These are phyloP conservation scores for Dendrothele bispora DNA, from an alignment of 768 basidiomycete genomes.

Conservation along the genomic window DNA sequence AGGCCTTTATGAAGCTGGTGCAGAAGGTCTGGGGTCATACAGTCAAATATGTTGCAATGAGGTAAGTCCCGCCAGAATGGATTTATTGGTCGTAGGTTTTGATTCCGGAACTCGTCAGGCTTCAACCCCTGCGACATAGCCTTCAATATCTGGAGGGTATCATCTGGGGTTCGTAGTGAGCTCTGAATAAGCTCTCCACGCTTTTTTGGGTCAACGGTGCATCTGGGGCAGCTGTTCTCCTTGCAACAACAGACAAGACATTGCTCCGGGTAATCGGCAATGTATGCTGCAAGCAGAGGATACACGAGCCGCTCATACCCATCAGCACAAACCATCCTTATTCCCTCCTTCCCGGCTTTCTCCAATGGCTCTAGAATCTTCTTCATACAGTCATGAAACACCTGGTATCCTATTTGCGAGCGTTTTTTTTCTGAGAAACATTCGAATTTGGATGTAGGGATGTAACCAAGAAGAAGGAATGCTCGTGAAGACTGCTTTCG, in stretches of 20 bases:
- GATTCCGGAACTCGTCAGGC: not conserved
- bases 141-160: not conserved
- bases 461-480: constrained; percentile 26
- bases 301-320: constrained; percentile 26
- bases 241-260: constrained; percentile 19
- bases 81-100: constrained; percentile 1
- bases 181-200: constrained; percentile 13
- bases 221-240: constrained; percentile 20
- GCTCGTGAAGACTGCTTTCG: constrained; percentile 20
- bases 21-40: constrained; percentile 42
- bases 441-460: constrained; percentile 27
- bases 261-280: constrained; percentile 32
- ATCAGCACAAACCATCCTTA: constrained; percentile 29
- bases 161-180: not conserved
- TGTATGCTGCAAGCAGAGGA: constrained; percentile 33
- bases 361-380: constrained; percentile 25
- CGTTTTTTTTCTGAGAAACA: constrained; percentile 12
- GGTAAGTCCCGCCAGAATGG: constrained; percentile 44
- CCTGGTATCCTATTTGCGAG: constrained; percentile 15
- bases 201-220: constrained; percentile 11
- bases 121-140: not conserved
- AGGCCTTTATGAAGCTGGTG: constrained; percentile 52
- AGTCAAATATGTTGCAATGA: constrained; percentile 37
- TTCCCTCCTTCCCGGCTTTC: constrained; percentile 20
- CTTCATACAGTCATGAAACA: constrained; percentile 28